phyloP scores from a whole-genome alignment of 2,329 filamentous ascomycete genomes.

The Cytospora leucostoma region DNA sequence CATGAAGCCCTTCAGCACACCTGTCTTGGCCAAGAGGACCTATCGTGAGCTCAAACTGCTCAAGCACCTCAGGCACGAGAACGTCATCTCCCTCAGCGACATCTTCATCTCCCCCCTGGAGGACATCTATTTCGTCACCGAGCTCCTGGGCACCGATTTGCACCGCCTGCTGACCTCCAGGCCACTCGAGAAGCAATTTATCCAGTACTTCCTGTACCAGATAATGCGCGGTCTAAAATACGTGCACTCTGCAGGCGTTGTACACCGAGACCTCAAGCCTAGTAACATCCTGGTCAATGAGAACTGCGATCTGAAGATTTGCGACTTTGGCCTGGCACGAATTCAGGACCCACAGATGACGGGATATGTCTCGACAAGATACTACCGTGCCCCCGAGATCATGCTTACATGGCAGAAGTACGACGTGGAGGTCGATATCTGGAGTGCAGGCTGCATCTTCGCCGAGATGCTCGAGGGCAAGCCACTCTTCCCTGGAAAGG shows the following conservation, averaged over 20 bases:
- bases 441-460: slow-evolving; percentile 98
- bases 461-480: slow-evolving; percentile 99
- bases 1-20: slow-evolving; percentile 99
- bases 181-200: slow-evolving; percentile 98
- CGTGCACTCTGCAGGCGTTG: slow-evolving; percentile 96
- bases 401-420: slow-evolving; percentile 99
- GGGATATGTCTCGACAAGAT: slow-evolving; percentile 96
- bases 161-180: slow-evolving; percentile 93
- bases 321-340: slow-evolving; percentile 94
- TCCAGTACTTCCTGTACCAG: slow-evolving; percentile 99
- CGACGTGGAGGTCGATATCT: slow-evolving; percentile 98
- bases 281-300: slow-evolving; percentile 99
- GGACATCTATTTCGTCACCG: slow-evolving; percentile 99
- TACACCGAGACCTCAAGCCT: slow-evolving; percentile 96
- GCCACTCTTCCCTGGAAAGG: slow-evolving; percentile 96
- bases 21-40: slow-evolving; percentile 94
- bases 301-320: slow-evolving; percentile 99
- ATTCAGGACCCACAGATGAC: slow-evolving; percentile 99
- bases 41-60: slow-evolving; percentile 96
- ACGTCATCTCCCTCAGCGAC: slow-evolving; percentile 93
- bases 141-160: slow-evolving; percentile 93
- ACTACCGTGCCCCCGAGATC: slow-evolving; percentile 98
- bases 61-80: slow-evolving; percentile 96
- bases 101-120: slow-evolving; percentile 99
- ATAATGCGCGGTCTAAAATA: slow-evolving; percentile 98